Base-by-base conservation (phyloP, 495 filamentous ascomycete genomes). In the Talaromyces nanjingensis region DNA sequence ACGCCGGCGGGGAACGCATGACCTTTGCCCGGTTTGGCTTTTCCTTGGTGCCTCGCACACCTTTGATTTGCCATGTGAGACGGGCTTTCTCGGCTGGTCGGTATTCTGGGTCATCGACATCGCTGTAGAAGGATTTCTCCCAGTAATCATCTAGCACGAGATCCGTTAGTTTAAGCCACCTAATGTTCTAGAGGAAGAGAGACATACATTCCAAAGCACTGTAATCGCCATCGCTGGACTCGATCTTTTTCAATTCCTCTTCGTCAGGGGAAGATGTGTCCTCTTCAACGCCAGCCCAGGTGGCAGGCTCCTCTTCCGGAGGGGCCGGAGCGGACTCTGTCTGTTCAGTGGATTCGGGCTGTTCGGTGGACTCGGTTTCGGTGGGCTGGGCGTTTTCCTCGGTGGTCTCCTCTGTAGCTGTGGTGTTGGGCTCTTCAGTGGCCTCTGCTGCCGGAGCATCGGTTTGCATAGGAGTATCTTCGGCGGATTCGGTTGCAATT, bases 101-200 rank as follows among this genome's bases (percentile, higher is more conserved):
- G 66, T 85, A 82, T 65, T 87, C 84, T 2, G 84, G 84, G 65
- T 89, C 87, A 16, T 87, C 80, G 9, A 88, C 77, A 1, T 80
- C 72, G 6, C 77, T 73, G 65, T 83, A 86, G 29, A 85, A 82
- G 68, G 82, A 79, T 33, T 74, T 76, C 68, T 87, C 84, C 84
- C 84, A 89, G 65, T 86, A 81, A 8, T 77, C 70, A 71, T 86
- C 81, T 83, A 56, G 7, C 29, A 64, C 14, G 31, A 53, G 18
- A 63, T 12, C 60, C 22, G 49, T 29, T 27, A 24, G 29, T 29
- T 14, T n/a, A 5, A 25, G 55, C 9, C 7, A 18, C 25, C 20
- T 42, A 18, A 45, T 9, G 18, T 33, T 47, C 14, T 27, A 20
- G 29, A 14, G 34, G 8, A 16, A 25, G n/a, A 55, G 54, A 27